Base-by-base conservation (phyloP, 352 stramenopile genomes). In the Globisporangium camurandrum region DNA sequence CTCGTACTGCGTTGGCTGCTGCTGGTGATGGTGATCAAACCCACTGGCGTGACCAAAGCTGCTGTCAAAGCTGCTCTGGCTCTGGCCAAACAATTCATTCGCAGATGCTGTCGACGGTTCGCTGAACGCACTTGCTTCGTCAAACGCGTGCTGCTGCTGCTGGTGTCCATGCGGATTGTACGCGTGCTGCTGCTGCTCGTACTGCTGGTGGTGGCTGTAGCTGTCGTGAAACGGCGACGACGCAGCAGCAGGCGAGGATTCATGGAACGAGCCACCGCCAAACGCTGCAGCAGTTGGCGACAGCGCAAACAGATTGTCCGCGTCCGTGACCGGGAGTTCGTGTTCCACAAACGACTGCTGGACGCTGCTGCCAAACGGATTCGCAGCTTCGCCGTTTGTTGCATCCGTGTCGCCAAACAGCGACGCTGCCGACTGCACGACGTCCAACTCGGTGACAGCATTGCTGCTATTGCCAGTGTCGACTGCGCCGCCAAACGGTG, bases 371-470 rank as follows among this genome's bases (percentile, higher is more conserved):
- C 61, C 60, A 37, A 88, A 90, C 22, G 67, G 71, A 27, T 84
- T 86, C 8, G 69, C 52, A 22, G 67, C 62, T 59, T 75, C 64
- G 24, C 55, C 58, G n/a, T n/a, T n/a, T n/a, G n/a, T n/a, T 47
- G 57, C 59, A 42, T 61, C 51, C 19, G 74, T 85, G 11, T 63
- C 55, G 33, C 71, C 75, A 69, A 90, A 90, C 2, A 90, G 64
- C 3, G 68, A 86, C 10, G 67, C 54, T 41, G 79, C 76, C 40
- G 79, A 74, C 57, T 62, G 82, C 10, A 62, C 61, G 27, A 84
- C 30, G n/a, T n/a, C n/a, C 2, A 42, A 48, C 17, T 69, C 61
- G 17, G 44, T 10, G 6, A 22, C 22, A 12, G 27, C 8, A n/a
- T n/a, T n/a, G n/a, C 33, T 30, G 0, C 17, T 36, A 14, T 10